Conservation (phyloP, 1,284 basidiomycete genomes). For the Ganoderma leucocontextum region DNA sequence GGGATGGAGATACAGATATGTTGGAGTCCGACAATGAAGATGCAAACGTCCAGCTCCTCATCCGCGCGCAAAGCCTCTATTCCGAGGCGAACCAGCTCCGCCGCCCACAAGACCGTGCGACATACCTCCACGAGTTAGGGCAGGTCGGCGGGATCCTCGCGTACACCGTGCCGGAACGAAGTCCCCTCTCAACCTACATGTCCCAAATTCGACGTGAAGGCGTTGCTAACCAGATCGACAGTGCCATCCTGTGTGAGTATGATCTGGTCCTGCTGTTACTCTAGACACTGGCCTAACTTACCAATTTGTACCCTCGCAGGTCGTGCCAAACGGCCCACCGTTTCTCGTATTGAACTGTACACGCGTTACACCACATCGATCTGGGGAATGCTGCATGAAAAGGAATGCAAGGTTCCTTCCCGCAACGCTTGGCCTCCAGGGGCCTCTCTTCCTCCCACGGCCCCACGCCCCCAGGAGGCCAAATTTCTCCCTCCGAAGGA, state of each 20-base stretch:
- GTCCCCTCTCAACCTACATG: conserved; percentile 74
- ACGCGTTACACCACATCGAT: conserved; percentile 66
- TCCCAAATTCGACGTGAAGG: conserved; percentile 76
- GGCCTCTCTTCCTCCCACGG: conserved; percentile 36
- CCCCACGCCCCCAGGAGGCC: conserved; percentile 4
- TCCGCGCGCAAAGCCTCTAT: conserved; percentile 69
- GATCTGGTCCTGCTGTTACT: not conserved
- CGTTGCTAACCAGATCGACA: conserved; percentile 87
- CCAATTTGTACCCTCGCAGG: conserved; percentile 46
- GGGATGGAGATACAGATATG: conserved; percentile 29
- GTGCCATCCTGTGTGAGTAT: conserved; percentile 80
- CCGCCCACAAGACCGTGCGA: conserved; percentile 58
- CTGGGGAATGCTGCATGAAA: conserved; percentile 63
- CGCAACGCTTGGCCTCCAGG: conserved; percentile 53
- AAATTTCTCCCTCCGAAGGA: conserved; percentile 12
- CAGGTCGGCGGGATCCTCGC: conserved; percentile 81
- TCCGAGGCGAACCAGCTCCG: conserved; percentile 61
- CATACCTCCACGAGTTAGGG: conserved; percentile 73
- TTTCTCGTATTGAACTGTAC: conserved; percentile 68
- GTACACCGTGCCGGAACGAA: conserved; percentile 77
- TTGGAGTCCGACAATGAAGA: conserved; percentile 41
- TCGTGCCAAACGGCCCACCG: conserved; percentile 54
- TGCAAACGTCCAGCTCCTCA: conserved; percentile 51
- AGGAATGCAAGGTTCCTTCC: conserved; percentile 54
- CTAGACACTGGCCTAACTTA: not conserved